Conservation (phyloP, 2,329 filamentous ascomycete genomes). For the Botrytis sinoallii region DNA sequence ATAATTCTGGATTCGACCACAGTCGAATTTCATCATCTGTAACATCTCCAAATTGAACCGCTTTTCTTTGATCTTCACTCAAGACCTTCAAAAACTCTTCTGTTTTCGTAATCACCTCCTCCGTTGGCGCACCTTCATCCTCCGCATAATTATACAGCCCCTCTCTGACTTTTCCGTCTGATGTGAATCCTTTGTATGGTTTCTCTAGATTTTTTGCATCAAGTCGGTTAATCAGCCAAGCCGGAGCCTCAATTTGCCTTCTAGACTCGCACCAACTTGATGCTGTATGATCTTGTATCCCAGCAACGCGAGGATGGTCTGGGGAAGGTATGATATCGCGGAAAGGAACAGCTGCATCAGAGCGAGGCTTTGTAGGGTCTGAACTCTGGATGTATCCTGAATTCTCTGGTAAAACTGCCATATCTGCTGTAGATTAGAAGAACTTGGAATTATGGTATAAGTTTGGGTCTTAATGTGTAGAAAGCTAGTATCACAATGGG, state of each 20-base stretch:
- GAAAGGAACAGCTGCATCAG: constrained; percentile 34
- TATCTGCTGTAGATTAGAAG: constrained; percentile 20
- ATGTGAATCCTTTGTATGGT: constrained; percentile 36
- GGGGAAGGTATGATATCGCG: constrained; percentile 31
- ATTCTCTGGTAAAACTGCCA: constrained; percentile 28
- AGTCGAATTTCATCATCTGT: constrained; percentile 34
- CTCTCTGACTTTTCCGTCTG: constrained; percentile 33
- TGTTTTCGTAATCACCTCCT: constrained; percentile 26
- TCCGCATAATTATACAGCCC: constrained; percentile 32
- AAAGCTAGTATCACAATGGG: constrained; percentile 12
- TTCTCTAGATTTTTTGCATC: constrained; percentile 35
- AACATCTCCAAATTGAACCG: constrained; percentile 30
- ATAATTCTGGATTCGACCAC: constrained; percentile 37
- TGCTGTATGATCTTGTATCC: constrained; percentile 33
- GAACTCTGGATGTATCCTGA: constrained; percentile 32
- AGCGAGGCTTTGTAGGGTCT: constrained; percentile 33
- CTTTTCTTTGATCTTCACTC: constrained; percentile 28
- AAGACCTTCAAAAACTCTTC: constrained; percentile 26
- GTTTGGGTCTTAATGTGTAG: neutral
- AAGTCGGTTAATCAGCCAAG: constrained; percentile 36
- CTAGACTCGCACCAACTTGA: constrained; percentile 35
- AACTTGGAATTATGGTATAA: neutral
- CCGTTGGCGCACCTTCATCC: constrained; percentile 35
- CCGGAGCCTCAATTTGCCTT: constrained; percentile 34
- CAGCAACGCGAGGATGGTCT: constrained; percentile 31